These are phyloP conservation scores for Phallus indusiatus DNA, from an alignment of 768 basidiomycete species.

Conservation along the genomic window DNA sequence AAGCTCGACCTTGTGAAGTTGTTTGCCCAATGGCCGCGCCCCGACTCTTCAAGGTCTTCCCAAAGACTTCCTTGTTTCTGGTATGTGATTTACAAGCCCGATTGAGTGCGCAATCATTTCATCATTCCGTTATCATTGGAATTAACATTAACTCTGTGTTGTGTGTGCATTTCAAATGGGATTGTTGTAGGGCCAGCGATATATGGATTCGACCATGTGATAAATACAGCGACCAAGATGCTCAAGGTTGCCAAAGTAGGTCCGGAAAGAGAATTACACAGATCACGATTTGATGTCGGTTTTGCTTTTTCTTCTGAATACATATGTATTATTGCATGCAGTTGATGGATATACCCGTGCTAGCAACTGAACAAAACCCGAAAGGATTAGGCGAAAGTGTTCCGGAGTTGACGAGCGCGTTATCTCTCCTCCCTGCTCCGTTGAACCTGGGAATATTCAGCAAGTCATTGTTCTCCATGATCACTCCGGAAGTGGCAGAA, in stretches of 20 bases:
- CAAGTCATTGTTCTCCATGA: conserved; percentile 84
- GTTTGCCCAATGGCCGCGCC: neutral
- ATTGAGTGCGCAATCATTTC: conserved; percentile 42
- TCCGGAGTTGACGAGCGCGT: conserved; percentile 41
- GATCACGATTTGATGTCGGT: neutral
- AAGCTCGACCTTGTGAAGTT: too few relatives aligned
- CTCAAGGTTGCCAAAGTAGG: conserved; percentile 61
- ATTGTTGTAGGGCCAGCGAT: conserved; percentile 37
- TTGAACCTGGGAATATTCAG: conserved; percentile 54
- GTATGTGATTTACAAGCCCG: conserved; percentile 78
- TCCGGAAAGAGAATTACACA: neutral
- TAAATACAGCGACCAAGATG: conserved; percentile 65
- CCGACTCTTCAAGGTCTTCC: conserved; percentile 28
- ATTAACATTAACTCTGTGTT: neutral
- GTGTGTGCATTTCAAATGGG: neutral
- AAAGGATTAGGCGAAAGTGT: conserved; percentile 71
- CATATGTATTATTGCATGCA: conserved; percentile 16
- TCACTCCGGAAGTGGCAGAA: conserved; percentile 52
- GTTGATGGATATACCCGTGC: conserved; percentile 58
- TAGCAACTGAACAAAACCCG: conserved; percentile 81
- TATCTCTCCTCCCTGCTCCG: conserved; percentile 38
- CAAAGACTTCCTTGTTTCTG: conserved; percentile 46
- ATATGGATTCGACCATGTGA: conserved; percentile 61
- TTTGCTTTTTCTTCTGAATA: neutral
- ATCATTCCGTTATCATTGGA: neutral